phyloP scores from a whole-genome alignment of 306 rosid genomes.

The Abrus precatorius region DNA sequence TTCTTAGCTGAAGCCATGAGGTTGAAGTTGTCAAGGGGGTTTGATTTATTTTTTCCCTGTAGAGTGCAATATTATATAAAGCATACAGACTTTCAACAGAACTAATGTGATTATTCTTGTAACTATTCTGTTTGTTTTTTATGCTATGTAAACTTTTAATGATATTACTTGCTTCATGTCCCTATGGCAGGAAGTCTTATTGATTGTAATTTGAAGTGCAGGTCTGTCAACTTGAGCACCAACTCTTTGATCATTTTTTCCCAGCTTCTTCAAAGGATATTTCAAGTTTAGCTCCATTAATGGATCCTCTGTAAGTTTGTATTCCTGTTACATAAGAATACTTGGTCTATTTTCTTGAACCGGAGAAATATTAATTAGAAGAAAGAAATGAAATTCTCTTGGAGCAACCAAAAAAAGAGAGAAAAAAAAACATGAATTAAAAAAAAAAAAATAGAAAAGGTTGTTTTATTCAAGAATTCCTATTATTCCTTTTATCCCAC shows the following conservation, averaged over 20 bases:
- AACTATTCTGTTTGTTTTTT: slow-evolving; percentile 32
- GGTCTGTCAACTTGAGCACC: slow-evolving; percentile 99
- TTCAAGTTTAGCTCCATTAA: slow-evolving; percentile 91
- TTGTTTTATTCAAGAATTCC: slow-evolving; percentile 33
- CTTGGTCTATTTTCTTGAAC: slow-evolving; percentile 40
- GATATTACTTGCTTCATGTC: slow-evolving; percentile 34
- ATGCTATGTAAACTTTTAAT: slow-evolving; percentile 33
- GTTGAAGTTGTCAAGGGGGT: slow-evolving; percentile 1
- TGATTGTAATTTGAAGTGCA: slow-evolving; percentile 55
- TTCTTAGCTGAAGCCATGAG: slow-evolving; percentile 5
- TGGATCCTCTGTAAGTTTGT: slow-evolving; percentile 93
- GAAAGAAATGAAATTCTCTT: slow-evolving; percentile 14
- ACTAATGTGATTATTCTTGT: slow-evolving; percentile 1
- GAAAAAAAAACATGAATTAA: slow-evolving; percentile 1
- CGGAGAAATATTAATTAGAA: slow-evolving; percentile 33
- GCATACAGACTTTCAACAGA: slow-evolving; percentile 35
- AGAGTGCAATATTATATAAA: slow-evolving; percentile 13
- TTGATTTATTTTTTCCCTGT: neutral
- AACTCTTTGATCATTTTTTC: slow-evolving; percentile 93
- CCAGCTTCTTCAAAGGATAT: slow-evolving; percentile 88
- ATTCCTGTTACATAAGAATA: slow-evolving; percentile 35
- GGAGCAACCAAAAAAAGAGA: neutral
- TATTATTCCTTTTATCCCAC: slow-evolving; percentile 24
- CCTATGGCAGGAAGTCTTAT: slow-evolving; percentile 34
- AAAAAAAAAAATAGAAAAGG: neutral